These are phyloP conservation scores for Penicillium chermesinum DNA, from an alignment of 495 filamentous ascomycete genomes.

Conservation along the genomic window DNA sequence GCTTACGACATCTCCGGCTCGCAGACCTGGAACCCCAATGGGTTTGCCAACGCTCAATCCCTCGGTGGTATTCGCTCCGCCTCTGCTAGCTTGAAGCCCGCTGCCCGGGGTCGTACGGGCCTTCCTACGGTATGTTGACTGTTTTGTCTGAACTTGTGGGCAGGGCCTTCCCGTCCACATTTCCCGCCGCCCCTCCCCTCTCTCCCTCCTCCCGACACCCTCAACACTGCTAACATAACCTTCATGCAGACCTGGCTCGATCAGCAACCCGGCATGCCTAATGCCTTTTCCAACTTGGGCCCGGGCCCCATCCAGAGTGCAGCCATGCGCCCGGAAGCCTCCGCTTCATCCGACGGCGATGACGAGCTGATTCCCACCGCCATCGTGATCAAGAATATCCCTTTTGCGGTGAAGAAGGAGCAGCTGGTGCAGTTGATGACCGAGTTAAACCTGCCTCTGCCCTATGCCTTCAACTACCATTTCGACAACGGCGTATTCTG, in stretches of 20 bases:
- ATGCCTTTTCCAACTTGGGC: constrained; percentile 49
- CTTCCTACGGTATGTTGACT: constrained; percentile 56
- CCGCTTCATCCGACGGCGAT: constrained; percentile 52
- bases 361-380: constrained; percentile 95
- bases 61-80: constrained; percentile 50
- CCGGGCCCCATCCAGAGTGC: constrained; percentile 46
- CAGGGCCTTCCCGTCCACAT: too few species aligned
- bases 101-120: constrained; percentile 47
- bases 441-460: constrained; percentile 80
- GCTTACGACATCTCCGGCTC: constrained; percentile 57
- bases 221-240: constrained; percentile 2
- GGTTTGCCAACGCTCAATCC: constrained; percentile 47
- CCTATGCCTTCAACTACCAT: constrained; percentile 99
- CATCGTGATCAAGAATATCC: constrained; percentile 99
- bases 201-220: background rate
- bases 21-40: constrained; percentile 63
- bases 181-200: background rate
- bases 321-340: constrained; percentile 48
- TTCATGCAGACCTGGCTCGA: constrained; percentile 54
- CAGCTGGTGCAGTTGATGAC: constrained; percentile 90
- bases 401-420: constrained; percentile 97
- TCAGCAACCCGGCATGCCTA: constrained; percentile 50
- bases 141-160: too few species aligned
- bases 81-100: constrained; percentile 54
- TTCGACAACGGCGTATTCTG: constrained; percentile 98